Evolutionary conservation across 78 protist genomes (phyloP).

Genomic region (Mantamonas sphyraenae): DNA sequence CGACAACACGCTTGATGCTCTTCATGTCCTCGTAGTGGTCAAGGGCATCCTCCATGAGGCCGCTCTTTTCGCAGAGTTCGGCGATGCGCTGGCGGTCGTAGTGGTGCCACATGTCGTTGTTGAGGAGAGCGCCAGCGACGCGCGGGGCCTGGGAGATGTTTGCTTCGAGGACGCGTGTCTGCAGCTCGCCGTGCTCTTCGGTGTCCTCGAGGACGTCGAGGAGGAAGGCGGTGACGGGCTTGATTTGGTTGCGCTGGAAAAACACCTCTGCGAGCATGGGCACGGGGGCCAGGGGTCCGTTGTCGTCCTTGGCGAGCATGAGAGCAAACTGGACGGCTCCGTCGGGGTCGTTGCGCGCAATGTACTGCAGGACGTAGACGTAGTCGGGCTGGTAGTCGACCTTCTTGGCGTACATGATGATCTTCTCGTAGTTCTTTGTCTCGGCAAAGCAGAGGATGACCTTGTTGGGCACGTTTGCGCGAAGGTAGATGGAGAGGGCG

Average conservation of each 20-base stretch:
- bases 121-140: conserved; percentile 95
- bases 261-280: conserved; percentile 80
- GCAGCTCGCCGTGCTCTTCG: conserved; percentile 82
- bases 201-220: conserved; percentile 85
- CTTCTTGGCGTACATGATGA: conserved; percentile 80
- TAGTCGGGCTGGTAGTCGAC: conserved; percentile 74
- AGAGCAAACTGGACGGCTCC: conserved; percentile 81
- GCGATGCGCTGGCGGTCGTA: conserved; percentile 87
- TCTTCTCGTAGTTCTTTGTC: conserved; percentile 81
- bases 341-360: conserved; percentile 68
- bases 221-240: conserved; percentile 84
- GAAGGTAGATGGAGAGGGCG: conserved; percentile 86
- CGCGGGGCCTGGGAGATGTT: conserved; percentile 62
- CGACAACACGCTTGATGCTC: conserved; percentile 88
- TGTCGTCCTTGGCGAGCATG: conserved; percentile 49
- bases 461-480: conserved; percentile 66
- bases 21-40: conserved; percentile 90
- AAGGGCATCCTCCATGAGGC: conserved; percentile 86
- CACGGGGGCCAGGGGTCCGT: conserved; percentile 64
- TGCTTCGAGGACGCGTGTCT: conserved; percentile 94
- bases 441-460: conserved; percentile 83
- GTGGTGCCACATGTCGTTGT: conserved; percentile 75
- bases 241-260: conserved; percentile 61
- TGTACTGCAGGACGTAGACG: conserved; percentile 34
- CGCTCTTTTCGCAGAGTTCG: conserved; percentile 92